Evolutionary conservation across 768 basidiomycete genomes (phyloP).

Genomic region (Imleria badia): DNA sequence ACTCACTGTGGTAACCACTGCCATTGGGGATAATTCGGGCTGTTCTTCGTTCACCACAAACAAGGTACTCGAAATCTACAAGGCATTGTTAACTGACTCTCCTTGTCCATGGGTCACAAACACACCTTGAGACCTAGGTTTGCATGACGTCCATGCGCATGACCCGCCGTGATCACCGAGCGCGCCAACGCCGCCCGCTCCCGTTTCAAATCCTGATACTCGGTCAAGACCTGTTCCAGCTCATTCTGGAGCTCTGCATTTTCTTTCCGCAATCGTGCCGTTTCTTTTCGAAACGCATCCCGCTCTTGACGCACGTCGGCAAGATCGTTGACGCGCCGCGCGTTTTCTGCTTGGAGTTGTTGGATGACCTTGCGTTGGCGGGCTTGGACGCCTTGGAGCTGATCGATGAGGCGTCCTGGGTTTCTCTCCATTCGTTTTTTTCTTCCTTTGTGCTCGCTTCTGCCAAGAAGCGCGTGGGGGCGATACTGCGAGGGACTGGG

Average conservation of each 20-base stretch:
- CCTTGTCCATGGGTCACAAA: background rate
- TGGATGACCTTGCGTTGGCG: constrained; percentile 28
- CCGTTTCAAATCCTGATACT: constrained; percentile 24
- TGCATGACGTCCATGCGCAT: background rate
- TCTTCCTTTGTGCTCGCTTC: background rate
- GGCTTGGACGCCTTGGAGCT: constrained; percentile 23
- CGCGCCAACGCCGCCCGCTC: constrained; percentile 17
- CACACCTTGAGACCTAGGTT: constrained; percentile 13
- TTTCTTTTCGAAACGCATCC: constrained; percentile 24
- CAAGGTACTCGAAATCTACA: constrained; percentile 5
- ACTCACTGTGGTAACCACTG: background rate
- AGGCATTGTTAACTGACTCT: background rate
- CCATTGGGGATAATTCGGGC: background rate
- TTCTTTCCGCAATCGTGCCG: constrained; percentile 19
- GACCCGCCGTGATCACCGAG: background rate
- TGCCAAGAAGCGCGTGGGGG: background rate
- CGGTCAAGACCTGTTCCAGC: constrained; percentile 19
- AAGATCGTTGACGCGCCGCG: constrained; percentile 24
- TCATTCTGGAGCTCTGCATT: constrained; percentile 21
- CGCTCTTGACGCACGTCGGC: constrained; percentile 28
- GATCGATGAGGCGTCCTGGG: constrained; percentile 21
- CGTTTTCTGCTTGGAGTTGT: constrained; percentile 27
- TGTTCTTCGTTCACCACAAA: constrained; percentile 8
- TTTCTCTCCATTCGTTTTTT: constrained; percentile 4
- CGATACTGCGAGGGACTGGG: background rate